These are phyloP conservation scores for Fusarium phyllophilum DNA, from an alignment of 2,329 filamentous ascomycete species.

Conservation along the genomic window DNA sequence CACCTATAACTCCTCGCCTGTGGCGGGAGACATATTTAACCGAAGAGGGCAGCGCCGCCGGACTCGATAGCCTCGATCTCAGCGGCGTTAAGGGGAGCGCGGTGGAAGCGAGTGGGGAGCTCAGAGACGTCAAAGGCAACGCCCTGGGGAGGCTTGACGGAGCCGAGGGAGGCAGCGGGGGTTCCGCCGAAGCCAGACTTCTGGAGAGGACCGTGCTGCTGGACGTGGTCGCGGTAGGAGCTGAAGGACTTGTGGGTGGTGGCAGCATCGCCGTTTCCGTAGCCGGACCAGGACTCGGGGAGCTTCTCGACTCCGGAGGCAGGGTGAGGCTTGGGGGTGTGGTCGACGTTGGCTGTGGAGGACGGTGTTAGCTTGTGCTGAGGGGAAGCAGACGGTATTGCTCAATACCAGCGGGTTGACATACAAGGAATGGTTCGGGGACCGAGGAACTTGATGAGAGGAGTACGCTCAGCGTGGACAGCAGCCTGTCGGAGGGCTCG, in stretches of 20 bases:
- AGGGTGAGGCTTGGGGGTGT: constrained; percentile 78
- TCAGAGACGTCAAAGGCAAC: constrained; percentile 90
- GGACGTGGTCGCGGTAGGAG: constrained; percentile 79
- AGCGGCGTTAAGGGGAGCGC: constrained; percentile 75
- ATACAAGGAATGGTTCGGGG: constrained; percentile 68
- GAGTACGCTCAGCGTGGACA: constrained; percentile 68
- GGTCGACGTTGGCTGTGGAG: constrained; percentile 73
- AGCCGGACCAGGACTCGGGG: constrained; percentile 61
- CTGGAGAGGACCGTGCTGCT: constrained; percentile 80
- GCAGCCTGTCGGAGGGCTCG: constrained; percentile 67
- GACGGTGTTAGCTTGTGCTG: constrained; percentile 28
- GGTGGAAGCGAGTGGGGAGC: constrained; percentile 84
- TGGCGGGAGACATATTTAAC: constrained; percentile 47
- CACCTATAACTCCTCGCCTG: constrained; percentile 34
- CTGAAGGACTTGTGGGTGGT: constrained; percentile 72
- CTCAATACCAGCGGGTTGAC: constrained; percentile 38
- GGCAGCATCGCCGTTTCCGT: constrained; percentile 46
- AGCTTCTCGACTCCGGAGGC: constrained; percentile 74
- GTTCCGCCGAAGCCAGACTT: constrained; percentile 69
- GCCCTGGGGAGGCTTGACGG: constrained; percentile 76
- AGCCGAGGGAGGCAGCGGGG: constrained; percentile 76
- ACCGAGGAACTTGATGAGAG: constrained; percentile 71
- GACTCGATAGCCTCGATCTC: constrained; percentile 98
- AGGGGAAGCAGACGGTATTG: background rate
- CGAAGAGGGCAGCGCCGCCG: constrained; percentile 76